phyloP scores from a whole-genome alignment of 1,284 basidiomycete genomes.

The Cutaneotrichosporon mucoides region DNA sequence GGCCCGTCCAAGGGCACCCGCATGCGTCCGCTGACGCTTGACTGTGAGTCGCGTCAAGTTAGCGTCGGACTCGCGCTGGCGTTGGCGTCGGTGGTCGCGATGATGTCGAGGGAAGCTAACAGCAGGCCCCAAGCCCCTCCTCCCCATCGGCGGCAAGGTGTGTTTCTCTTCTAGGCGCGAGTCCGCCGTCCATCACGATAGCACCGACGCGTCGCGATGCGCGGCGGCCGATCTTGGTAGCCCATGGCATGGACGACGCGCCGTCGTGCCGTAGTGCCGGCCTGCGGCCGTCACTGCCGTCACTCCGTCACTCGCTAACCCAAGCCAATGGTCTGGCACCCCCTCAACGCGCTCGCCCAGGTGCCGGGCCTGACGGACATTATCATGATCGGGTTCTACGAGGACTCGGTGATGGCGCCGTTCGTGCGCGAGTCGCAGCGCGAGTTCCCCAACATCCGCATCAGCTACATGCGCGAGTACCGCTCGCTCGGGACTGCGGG shows the following conservation, averaged over 20 bases:
- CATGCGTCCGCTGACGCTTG: constrained; percentile 53
- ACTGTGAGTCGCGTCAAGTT: constrained; percentile 37
- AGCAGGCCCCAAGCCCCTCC: constrained; percentile 50
- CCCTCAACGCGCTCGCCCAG: constrained; percentile 51
- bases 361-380: constrained; percentile 52
- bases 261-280: no score
- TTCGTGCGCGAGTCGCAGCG: constrained; percentile 53
- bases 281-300: neutral
- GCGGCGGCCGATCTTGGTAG: no score
- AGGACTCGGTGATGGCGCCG: constrained; percentile 51
- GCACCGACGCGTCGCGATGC: no score
- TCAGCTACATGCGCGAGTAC: constrained; percentile 54
- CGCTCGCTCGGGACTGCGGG: constrained; percentile 54
- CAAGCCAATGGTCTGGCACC: constrained; percentile 54
- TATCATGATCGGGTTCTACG: constrained; percentile 55
- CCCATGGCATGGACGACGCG: no score
- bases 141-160: constrained; percentile 52
- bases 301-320: neutral
- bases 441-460: constrained; percentile 53
- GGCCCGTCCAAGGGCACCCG: constrained; percentile 51
- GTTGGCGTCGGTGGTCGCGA: no score
- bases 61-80: no score
- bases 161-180: neutral
- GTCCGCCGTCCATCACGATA: neutral
- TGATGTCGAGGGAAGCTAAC: neutral